Evolutionary conservation across 1,284 basidiomycete species (phyloP), one percentile per base, ranked within the genome.

Genomic region (Ceratorhiza oryzae-sativae): DNA sequence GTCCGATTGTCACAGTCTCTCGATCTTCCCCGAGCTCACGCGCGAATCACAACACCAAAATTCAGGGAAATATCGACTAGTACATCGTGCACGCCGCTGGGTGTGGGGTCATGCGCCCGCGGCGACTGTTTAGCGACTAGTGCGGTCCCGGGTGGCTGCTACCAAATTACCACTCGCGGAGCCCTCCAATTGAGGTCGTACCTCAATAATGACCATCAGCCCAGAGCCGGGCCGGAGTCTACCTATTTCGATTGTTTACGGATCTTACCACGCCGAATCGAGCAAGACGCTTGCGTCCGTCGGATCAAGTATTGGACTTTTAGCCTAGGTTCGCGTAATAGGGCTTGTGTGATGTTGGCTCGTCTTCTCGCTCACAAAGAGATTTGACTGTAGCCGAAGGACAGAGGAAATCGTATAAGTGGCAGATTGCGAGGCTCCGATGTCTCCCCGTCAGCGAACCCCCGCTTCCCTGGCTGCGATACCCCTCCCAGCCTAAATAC

Each of bases 381-480:
- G 41, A 25, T 27, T 45, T 48, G 20, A 27, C 12, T 36, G 27
- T 25, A 68, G 65, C 65, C 65, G 65, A 68, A 68, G 39, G 36
- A 10, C 27, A 20, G 49, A 27, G 49, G 25, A 53, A 53, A 53
- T 30, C 25, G 23, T 36, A 68, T 68, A 68, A 68, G 53, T 68
- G 51, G 39, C 63, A 42, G 65, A 20, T 45, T 39, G 27, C 51
- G 27, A 25, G 36, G 13, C n/a, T 68, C 65, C 51, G 65, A 55
- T 68, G 51, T 68, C 65, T 56, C 51, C 42, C 65, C 65, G 65
- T 68, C 51, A 68, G 65, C 65, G 39, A 32, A 55, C 65, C 49
- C 36, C 51, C 23, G 51, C 45, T 42, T 46, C 65, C 51, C 49
- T 56, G 65, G 51, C 65, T 55, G 49, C 49, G 65, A 68, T 68